Evolutionary conservation across 257 asterid species (phyloP).

Genomic region (Linderniella brevidens): DNA sequence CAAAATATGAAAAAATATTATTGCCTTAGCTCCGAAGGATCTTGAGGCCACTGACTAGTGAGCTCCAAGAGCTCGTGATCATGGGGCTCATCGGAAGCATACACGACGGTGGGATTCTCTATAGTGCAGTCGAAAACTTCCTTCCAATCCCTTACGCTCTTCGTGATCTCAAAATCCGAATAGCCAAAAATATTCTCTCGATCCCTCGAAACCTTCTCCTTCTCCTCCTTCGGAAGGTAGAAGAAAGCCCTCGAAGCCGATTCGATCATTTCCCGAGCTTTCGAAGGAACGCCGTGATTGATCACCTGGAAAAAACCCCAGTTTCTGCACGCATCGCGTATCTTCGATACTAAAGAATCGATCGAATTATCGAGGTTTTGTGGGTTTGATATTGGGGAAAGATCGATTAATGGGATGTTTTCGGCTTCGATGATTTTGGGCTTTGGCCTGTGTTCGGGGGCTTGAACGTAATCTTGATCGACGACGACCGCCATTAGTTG

Average conservation of each 20-base stretch:
- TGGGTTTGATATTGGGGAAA: constrained; percentile 14
- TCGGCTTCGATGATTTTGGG: constrained; percentile 20
- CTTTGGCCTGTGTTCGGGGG: constrained; percentile 29
- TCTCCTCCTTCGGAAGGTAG: constrained; percentile 19
- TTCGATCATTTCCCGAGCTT: constrained; percentile 13
- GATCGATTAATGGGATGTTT: constrained; percentile 31
- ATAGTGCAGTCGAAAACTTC: constrained; percentile 38
- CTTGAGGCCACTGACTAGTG: constrained; percentile 30
- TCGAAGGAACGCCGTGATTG: constrained; percentile 32
- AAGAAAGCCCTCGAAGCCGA: constrained; percentile 20
- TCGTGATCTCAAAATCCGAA: constrained; percentile 33
- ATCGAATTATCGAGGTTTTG: constrained; percentile 7
- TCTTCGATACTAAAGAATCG: constrained; percentile 11
- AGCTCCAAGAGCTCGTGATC: constrained; percentile 15
- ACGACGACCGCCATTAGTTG: constrained; percentile 42
- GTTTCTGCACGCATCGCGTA: constrained; percentile 28
- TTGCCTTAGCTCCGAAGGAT: constrained; percentile 28
- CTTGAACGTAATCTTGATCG: constrained; percentile 38
- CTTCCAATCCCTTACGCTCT: constrained; percentile 58
- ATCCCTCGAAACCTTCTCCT: constrained; percentile 21
- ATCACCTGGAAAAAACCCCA: constrained; percentile 55
- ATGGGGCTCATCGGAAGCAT: constrained; percentile 20
- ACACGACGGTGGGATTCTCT: constrained; percentile 18
- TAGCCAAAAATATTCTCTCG: constrained; percentile 20
- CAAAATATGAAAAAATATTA: background rate